phyloP scores from a whole-genome alignment of 805 yeast genomes.

The Suhomyces prunicola region DNA sequence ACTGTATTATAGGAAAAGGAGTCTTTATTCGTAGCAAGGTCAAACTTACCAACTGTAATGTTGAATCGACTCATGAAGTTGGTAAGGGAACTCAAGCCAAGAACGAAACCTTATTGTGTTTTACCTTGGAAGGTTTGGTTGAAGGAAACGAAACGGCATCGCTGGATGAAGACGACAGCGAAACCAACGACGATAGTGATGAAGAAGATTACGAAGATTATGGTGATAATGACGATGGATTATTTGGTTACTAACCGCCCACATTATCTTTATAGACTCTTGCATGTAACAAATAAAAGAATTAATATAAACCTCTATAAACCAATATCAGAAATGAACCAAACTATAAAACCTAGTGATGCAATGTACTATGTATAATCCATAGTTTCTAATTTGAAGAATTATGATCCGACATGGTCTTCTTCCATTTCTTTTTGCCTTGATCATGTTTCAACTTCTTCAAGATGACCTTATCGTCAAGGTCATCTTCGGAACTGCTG shows the following conservation, averaged over 20 bases:
- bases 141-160: slow-evolving; percentile 27
- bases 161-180: slow-evolving; percentile 32
- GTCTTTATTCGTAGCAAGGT: slow-evolving; percentile 64
- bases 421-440: slow-evolving; percentile 6
- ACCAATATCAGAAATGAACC: not conserved
- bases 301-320: not conserved
- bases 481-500: slow-evolving; percentile 5
- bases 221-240: slow-evolving; percentile 57
- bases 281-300: not conserved
- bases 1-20: slow-evolving; percentile 76
- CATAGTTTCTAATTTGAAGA: not conserved
- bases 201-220: slow-evolving; percentile 46
- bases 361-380: not conserved
- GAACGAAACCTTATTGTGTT: slow-evolving; percentile 54
- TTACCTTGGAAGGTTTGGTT: slow-evolving; percentile 41
- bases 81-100: slow-evolving; percentile 51
- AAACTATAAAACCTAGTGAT: not conserved
- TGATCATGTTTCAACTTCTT: slow-evolving; percentile 5
- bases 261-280: not conserved
- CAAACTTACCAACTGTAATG: slow-evolving; percentile 73
- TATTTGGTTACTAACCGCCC: slow-evolving; percentile 36
- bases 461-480: slow-evolving; percentile 5
- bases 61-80: slow-evolving; percentile 77
- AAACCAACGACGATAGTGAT: slow-evolving; percentile 42
- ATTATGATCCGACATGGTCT: slow-evolving; percentile 1